Conservation (phyloP, 177 flowering plant species). For the Vitis hybrid region DNA sequence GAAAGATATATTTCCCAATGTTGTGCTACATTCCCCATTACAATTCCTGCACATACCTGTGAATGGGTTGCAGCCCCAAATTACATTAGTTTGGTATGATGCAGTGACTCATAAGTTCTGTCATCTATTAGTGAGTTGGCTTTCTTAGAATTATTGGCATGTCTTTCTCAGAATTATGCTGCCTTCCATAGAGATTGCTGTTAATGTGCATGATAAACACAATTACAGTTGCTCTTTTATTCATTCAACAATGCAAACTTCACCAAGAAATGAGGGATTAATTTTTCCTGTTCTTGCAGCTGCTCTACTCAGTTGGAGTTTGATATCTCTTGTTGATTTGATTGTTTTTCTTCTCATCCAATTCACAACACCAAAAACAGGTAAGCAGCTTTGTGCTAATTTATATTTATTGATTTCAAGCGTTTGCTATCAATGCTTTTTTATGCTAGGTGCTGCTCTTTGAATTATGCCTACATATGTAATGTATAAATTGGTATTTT, state of each 20-base stretch:
- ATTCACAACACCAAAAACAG: slow-evolving; percentile 50
- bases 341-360: slow-evolving; percentile 68
- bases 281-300: slow-evolving; percentile 39
- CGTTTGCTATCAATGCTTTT: neutral
- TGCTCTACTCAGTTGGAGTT: slow-evolving; percentile 75
- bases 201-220: neutral
- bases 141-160: neutral
- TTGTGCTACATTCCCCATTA: neutral
- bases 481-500: too few species aligned
- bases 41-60: neutral
- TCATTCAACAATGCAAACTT: too few species aligned
- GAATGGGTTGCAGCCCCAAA: neutral
- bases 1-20: neutral
- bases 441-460: neutral
- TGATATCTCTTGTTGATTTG: slow-evolving; percentile 84
- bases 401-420: neutral
- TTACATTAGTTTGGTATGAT: too few species aligned
- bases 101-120: too few species aligned
- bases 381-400: slow-evolving; percentile 30
- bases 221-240: too few species aligned
- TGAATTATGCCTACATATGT: neutral
- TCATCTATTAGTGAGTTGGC: too few species aligned
- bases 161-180: neutral
- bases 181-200: neutral
- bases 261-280: neutral